Conservation (phyloP, 2,329 filamentous ascomycete species). For the Monosporascus ibericus region DNA sequence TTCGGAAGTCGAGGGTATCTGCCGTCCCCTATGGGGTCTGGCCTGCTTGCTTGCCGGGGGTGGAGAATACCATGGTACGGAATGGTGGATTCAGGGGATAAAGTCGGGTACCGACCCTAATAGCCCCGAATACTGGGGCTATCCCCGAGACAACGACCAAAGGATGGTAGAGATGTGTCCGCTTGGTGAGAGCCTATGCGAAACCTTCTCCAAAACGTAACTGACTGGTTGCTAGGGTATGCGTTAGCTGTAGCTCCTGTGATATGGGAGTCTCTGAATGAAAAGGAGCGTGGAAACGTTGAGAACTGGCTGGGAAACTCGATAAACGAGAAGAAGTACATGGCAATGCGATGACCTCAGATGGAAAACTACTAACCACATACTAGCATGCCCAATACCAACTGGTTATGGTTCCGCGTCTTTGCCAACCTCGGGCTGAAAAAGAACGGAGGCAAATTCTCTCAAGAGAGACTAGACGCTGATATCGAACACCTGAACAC, state of each 20-base stretch:
- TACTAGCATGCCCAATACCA: conserved; percentile 62
- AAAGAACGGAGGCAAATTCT: conserved; percentile 67
- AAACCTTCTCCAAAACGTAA: not conserved
- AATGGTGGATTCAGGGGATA: conserved; percentile 65
- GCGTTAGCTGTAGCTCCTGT: conserved; percentile 62
- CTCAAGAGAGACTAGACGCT: conserved; percentile 61
- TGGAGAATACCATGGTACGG: conserved; percentile 55
- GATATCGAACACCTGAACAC: conserved; percentile 75
- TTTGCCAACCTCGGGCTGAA: conserved; percentile 76
- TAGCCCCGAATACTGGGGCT: conserved; percentile 69
- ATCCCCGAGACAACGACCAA: conserved; percentile 70
- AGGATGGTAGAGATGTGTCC: conserved; percentile 83
- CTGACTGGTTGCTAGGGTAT: conserved; percentile 40
- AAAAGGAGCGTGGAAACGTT: conserved; percentile 58
- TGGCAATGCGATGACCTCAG: conserved; percentile 25
- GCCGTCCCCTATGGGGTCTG: conserved; percentile 70
- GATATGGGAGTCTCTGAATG: conserved; percentile 61
- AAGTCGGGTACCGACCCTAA: conserved; percentile 65
- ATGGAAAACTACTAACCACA: conserved; percentile 7
- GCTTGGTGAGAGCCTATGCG: conserved; percentile 40
- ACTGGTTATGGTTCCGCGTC: conserved; percentile 77
- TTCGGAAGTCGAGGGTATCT: conserved; percentile 71
- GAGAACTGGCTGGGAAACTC: conserved; percentile 66
- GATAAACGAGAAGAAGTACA: conserved; percentile 69
- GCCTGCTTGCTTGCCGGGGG: conserved; percentile 64